Base-by-base conservation (phyloP, 352 stramenopile species). In the Phytopythium litorale region DNA sequence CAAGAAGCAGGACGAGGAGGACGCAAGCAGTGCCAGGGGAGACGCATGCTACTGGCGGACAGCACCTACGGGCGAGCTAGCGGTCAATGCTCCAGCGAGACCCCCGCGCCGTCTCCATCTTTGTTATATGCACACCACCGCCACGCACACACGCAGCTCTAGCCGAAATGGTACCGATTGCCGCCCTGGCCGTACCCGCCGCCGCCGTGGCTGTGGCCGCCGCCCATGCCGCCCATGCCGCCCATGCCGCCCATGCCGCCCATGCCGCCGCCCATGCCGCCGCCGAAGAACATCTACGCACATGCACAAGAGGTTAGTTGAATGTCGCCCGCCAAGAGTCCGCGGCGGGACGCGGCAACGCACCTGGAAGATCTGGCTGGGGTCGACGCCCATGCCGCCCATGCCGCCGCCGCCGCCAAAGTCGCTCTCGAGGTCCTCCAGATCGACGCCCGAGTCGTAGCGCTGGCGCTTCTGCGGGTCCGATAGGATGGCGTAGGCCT, bases 401-500 rank as follows among this genome's bases (percentile, higher is more conserved):
- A 94, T 95, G 51, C 84, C 81, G 45, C 85, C 84, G 13, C 71
- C 72, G 58, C 72, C 66, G 38, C 78, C 81, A 68, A 89, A 91
- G 73, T 92, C 88, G 63, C 87, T 95, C 62, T 98, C 92, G 30
- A 98, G 75, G 62, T 98, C 92, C 67, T 98, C 91, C n/a, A 97
- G 68, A 63, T 98, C 90, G 56, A 98, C 87, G 23, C 94, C 94
- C 6, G 86, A 88, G 81, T 99, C 97, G 76, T 99, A 99, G 43
- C 94, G 85, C 61, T 87, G 72, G 65, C 96, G 87, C 71, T 97
- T 97, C 56, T 98, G 86, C 50, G 91, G 73, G 70, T 99, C 89
- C 51, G 89, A 97, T 11, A 99, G 78, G 43, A 99, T 92, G 15
- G 96, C 90, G 73, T 99, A 99, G 0, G 97, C 96, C 64, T 98